Evolutionary conservation across 148 eudicot genomes (phyloP), one percentile per base, ranked within the genome.

Genomic region (Rhododendron griersonianum): DNA sequence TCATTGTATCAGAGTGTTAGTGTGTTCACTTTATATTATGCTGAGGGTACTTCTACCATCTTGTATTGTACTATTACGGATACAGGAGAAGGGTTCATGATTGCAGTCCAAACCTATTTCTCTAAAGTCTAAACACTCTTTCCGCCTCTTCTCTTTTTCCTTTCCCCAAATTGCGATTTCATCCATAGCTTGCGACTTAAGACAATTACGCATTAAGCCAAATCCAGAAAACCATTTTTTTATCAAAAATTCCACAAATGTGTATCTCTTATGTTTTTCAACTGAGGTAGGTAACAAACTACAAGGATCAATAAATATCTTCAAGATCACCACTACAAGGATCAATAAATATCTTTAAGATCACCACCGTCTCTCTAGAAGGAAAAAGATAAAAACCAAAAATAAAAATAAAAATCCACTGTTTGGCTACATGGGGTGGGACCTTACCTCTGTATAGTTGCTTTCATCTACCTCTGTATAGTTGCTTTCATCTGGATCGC

Each of bases 361-460:
- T 19, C 39, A 16, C 67, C 55, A 7, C 23, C 4, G 9, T 41
- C 39, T 84, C 51, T 47, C 5, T 50, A 57, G 80, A 44, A 83
- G 69, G 78, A 80, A 18, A 30, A 55, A 11, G 10, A 8, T 30
- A 16, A 37, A 15, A 19, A 41, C 7, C 45, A 41, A 37, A 15
- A 19, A 75, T 0, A 39, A 25, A 78, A 33, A 61, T 23, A 51
- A 48, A 85, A 85, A 21, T 39, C 39, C 7, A 25, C 53, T 51
- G 18, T 84, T 78, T 65, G 39, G 37, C 55, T 44, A 85, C 45
- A 87, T 50, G 44, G 18, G 50, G 85, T 82, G 73, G 82, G 83
- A 80, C 86, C 91, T 92, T 93, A 96, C 99, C 83, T 95, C 93
- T 33, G 83, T 84, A 74, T 90, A 77, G 87, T 88, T 88, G 84